Percentiles rank a stretch among this genome's conserved stretches.
Conservation (phyloP, 352 stramenopile genomes). For the Globisporangium cystogenes region DNA sequence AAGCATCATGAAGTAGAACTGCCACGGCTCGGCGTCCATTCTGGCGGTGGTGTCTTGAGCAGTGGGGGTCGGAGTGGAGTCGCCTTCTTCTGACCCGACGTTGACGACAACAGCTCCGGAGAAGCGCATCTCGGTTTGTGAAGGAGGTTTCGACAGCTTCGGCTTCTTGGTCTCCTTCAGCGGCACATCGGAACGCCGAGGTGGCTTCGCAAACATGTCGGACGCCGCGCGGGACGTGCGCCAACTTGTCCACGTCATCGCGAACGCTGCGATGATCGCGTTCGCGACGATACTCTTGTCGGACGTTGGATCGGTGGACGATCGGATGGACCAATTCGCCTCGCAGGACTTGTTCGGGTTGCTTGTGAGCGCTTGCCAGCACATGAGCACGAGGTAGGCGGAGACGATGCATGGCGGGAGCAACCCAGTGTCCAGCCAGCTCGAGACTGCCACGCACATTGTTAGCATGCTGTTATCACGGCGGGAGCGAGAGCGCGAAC, state of each 20-base stretch:
- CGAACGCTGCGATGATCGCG: conserved; percentile 43
- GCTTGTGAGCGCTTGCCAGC: conserved; percentile 65
- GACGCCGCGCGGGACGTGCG: conserved; percentile 53
- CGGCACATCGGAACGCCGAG: neutral
- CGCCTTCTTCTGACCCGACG: neutral
- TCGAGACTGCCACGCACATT: conserved; percentile 31
- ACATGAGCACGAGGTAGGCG: conserved; percentile 68
- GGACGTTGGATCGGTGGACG: conserved; percentile 11
- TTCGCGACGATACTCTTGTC: conserved; percentile 39
- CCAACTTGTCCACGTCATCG: conserved; percentile 70
- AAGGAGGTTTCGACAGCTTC: neutral
- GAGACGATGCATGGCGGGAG: conserved; percentile 71
- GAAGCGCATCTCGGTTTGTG: conserved; percentile 1
- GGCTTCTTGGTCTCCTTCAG: neutral
- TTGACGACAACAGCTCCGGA: conserved; percentile 46
- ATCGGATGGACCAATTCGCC: conserved; percentile 1
- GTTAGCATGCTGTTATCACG: neutral
- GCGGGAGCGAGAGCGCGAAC: neutral
- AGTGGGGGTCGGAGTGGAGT: neutral
- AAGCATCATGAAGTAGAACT: conserved; percentile 92
- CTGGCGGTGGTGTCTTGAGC: conserved; percentile 8
- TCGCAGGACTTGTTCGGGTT: conserved; percentile 48
- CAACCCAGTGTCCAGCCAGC: conserved; percentile 66
- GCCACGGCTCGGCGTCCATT: conserved; percentile 80
- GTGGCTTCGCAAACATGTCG: conserved; percentile 51